Evolutionary conservation across 164 flowering plant genomes (phyloP).

Genomic region (Brasenia schreberi): DNA sequence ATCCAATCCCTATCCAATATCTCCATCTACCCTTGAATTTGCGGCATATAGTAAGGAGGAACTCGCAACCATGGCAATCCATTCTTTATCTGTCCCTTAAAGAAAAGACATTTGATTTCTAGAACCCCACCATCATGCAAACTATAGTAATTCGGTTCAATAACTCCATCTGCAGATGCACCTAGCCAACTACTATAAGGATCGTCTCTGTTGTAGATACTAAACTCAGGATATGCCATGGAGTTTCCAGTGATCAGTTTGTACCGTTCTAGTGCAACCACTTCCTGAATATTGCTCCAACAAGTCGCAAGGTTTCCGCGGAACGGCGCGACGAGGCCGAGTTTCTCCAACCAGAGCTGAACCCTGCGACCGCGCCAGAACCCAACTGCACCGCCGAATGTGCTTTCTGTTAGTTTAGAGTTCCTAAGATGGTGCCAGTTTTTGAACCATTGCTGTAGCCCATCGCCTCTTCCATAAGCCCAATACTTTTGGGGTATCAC

Average conservation of each 20-base stretch:
- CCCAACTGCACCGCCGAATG: conserved; percentile 52
- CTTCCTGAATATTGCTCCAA: conserved; percentile 52
- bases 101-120: conserved; percentile 57
- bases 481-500: conserved; percentile 5
- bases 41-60: conserved; percentile 49
- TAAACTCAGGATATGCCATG: conserved; percentile 33
- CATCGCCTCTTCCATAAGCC: conserved; percentile 12
- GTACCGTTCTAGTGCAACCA: conserved; percentile 50
- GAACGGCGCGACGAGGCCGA: conserved; percentile 44
- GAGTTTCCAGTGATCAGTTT: conserved; percentile 39
- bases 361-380: conserved; percentile 43
- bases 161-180: conserved; percentile 59
- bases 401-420: conserved; percentile 59
- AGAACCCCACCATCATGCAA: conserved; percentile 40
- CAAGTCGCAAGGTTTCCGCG: conserved; percentile 38
- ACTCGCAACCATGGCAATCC: conserved; percentile 42
- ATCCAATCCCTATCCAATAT: conserved; percentile 47
- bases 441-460: conserved; percentile 50
- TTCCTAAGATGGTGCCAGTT: conserved; percentile 51
- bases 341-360: conserved; percentile 59
- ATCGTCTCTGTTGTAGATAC: conserved; percentile 20
- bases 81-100: conserved; percentile 27
- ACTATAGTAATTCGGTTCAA: conserved; percentile 20
- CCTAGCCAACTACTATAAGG: conserved; percentile 43
- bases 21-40: conserved; percentile 70